Base-by-base conservation (phyloP, 202 grass and related monocot genomes). In the Zoysia matrella region DNA sequence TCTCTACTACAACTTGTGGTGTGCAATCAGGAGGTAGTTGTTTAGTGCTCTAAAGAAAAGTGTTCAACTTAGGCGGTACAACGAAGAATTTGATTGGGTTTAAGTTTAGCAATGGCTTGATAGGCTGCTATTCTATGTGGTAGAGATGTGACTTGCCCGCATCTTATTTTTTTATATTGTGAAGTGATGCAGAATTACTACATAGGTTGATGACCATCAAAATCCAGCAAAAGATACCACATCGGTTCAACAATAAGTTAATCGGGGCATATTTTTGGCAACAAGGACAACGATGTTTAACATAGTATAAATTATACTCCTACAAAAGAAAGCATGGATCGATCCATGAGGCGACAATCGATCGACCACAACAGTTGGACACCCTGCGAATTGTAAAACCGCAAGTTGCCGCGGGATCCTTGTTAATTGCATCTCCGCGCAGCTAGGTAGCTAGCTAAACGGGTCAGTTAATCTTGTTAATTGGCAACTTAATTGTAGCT, bases 361-460 rank as follows among this genome's bases (percentile, higher is more conserved):
- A 60, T 2, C 10, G 60, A 40, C 60, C 47, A 58, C 68, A 62
- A n/a, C 55, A 18, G 74, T 53, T 88, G 80, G 52, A 72, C 68
- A 77, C 11, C n/a, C 47, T 53, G 66, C 69, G 12, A 14, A 18
- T 71, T 42, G 43, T 36, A 68, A 48, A 18, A 18, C 45, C 14
- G 12, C 86, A 84, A 88, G 71, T 80, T 88, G 81, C 70, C 67
- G 16, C 68, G 36, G 12, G 54, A 80, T 80, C 73, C 49, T 77
- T 64, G 71, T 30, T 30, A 30, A 30, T 50, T 75, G 86, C 76
- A 63, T 63, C 48, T 62, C 14, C 22, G 7, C 15, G 65, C 69
- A 6, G 65, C 48, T 44, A 50, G 15, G 5, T 30, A 30, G 22
- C 22, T 30, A 30, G 22, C 22, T 30, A 47, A 6, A 6, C 5